Conservation (phyloP, 148 eudicot genomes). For the Cornus florida region DNA sequence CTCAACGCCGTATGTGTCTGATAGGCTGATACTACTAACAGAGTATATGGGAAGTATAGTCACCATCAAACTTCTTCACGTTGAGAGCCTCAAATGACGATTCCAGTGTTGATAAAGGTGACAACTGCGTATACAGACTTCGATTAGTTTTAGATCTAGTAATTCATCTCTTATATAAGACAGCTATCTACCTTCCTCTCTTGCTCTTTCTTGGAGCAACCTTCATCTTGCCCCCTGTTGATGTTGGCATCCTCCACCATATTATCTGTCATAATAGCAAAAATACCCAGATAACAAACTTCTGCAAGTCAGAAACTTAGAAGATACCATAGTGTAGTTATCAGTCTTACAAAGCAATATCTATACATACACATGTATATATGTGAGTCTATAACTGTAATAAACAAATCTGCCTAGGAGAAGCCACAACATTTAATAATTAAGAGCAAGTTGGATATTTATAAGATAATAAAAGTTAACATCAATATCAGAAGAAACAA, state of each 20-base stretch:
- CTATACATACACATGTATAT: too few relatives aligned
- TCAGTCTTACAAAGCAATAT: background rate
- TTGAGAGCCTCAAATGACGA: conserved; percentile 83
- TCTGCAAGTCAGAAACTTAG: background rate
- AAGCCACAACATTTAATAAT: too few relatives aligned
- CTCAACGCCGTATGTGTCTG: background rate
- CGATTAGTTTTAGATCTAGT: conserved; percentile 4
- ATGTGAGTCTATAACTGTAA: too few relatives aligned
- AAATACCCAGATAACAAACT: background rate
- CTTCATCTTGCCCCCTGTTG: conserved; percentile 33
- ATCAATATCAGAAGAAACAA: background rate
- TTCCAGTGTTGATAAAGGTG: conserved; percentile 89
- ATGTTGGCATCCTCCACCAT: conserved; percentile 24
- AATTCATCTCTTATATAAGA: background rate
- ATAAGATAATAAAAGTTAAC: too few relatives aligned
- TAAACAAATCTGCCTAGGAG: too few relatives aligned
- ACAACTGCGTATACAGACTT: conserved; percentile 52
- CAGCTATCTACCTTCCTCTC: conserved; percentile 40
- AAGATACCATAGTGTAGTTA: background rate
- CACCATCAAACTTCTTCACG: conserved; percentile 95
- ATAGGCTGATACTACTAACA: conserved; percentile 1
- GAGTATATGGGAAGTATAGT: conserved; percentile 13
- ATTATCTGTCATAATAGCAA: conserved; percentile 24
- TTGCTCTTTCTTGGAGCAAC: conserved; percentile 30
- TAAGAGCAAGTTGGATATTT: too few relatives aligned